phyloP scores from a whole-genome alignment of 31 red algal species.

The Porphyra umbilicalis region DNA sequence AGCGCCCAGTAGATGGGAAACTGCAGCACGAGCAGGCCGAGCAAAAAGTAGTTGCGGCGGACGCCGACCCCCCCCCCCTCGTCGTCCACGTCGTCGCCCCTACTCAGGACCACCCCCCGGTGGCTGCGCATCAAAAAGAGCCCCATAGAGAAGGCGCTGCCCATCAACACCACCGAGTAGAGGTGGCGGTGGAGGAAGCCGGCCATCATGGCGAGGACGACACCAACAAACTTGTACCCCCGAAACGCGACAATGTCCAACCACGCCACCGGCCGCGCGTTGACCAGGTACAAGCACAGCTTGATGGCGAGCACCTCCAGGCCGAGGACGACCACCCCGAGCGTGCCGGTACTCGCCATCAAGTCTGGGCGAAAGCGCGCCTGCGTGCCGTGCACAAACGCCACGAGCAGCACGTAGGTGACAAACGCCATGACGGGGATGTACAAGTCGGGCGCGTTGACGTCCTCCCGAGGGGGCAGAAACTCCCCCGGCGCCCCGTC shows the following conservation, averaged over 20 bases:
- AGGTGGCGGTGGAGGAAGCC: conserved; percentile 19
- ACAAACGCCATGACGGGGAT: conserved; percentile 89
- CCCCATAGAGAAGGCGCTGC: conserved; percentile 69
- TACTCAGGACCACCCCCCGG: conserved; percentile 50
- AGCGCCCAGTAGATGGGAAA: conserved; percentile 83
- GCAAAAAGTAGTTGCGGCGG: conserved; percentile 63
- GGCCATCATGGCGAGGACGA: conserved; percentile 40
- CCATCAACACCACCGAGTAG: conserved; percentile 56
- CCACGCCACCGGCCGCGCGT: conserved; percentile 50
- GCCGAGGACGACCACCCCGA: conserved; percentile 48
- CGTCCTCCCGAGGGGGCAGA: conserved; percentile 82
- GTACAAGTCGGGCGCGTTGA: conserved; percentile 96
- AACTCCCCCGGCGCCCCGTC: conserved; percentile 31
- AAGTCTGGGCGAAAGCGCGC: conserved; percentile 70
- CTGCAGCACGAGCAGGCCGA: conserved; percentile 66
- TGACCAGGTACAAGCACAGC: conserved; percentile 73
- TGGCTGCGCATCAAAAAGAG: conserved; percentile 86
- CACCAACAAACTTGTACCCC: conserved; percentile 93
- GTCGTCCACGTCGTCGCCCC: conserved; percentile 25
- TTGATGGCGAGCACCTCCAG: conserved; percentile 81
- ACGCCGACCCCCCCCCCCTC: conserved; percentile 22
- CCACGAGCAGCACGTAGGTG: conserved; percentile 87
- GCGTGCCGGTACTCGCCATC: conserved; percentile 55
- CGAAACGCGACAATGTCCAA: conserved; percentile 85
- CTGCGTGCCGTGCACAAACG: conserved; percentile 78